phyloP scores from a whole-genome alignment of 768 basidiomycete species.

The Termitomyces heimii region DNA sequence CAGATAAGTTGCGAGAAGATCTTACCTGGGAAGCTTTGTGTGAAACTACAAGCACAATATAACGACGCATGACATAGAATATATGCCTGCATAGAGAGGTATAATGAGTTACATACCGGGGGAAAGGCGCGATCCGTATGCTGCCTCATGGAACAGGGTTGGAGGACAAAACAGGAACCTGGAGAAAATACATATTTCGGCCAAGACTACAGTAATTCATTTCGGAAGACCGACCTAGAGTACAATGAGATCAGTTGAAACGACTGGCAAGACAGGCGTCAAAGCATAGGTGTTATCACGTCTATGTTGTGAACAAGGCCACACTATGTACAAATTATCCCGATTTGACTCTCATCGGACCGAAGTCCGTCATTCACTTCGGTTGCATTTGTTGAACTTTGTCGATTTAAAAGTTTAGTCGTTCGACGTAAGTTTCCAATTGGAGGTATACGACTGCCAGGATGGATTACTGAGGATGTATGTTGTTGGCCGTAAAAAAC shows the following conservation, averaged over 20 bases:
- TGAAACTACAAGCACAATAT: not conserved
- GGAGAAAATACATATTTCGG: not conserved
- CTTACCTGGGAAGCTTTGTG: not conserved
- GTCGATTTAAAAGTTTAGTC: not conserved
- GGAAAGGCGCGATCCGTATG: not conserved
- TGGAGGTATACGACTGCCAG: too few relatives aligned
- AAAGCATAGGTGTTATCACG: not conserved
- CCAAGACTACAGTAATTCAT: not conserved
- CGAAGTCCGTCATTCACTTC: not conserved
- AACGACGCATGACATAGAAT: not conserved
- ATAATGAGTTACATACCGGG: not conserved
- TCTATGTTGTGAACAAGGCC: not conserved
- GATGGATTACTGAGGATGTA: not conserved
- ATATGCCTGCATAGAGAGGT: not conserved
- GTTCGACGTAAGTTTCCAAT: not conserved
- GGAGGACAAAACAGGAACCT: not conserved
- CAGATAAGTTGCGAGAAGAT: not conserved
- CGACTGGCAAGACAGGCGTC: not conserved
- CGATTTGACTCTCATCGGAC: not conserved
- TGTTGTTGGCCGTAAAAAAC: not conserved
- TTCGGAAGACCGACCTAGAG: not conserved
- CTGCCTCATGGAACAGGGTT: not conserved
- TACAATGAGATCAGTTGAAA: not conserved
- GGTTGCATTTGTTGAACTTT: not conserved
- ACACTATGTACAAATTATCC: not conserved